Base-by-base conservation (phyloP, 441 rosid genomes). In the Viola pubescens region DNA sequence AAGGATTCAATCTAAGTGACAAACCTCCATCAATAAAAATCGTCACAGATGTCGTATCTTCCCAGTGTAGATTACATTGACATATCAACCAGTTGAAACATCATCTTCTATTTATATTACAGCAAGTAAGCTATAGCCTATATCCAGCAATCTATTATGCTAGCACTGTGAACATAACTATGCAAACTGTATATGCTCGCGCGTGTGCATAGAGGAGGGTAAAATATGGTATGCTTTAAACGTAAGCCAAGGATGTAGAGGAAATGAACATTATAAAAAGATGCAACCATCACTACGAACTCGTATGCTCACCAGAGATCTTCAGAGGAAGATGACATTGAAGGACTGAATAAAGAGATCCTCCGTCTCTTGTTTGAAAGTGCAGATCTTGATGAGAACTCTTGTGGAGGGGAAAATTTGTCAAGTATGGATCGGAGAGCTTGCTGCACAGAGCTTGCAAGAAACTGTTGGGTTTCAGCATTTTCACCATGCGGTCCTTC, bases 291-390 rank as follows among this genome's bases (percentile, higher is more conserved):
- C 34, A 9, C 54, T 9, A 6, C 10, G 4, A 10, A 37, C 4
- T 0, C 57, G 38, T 7, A 54, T 38, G 57, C 43, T 54, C 43
- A 54, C 57, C 57, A 55, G 10, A 40, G 45, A 39, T 38, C 45
- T 4, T 45, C 58, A 0, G 58, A 52, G 13, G 60, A 65, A 42
- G 72, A 67, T 48, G 74, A 67, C 44, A 50, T 37, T 8, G 58
- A 64, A 1, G 83, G 70, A 66, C 71, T 47, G 43, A 64, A 61
- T 10, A 68, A 56, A 54, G 73, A 67, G 39, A 66, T 40, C 68
- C 82, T 73, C 34, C 55, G 61, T 70, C 76, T 78, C 71, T 83
- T 83, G 56, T 70, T 74, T 0, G 73, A 56, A 51, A 73, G 59
- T n/a, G 73, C 50, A 3, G 71, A 52, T 52, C 52, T 66, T 8